A percentile compares a stretch with the other conserved stretches of the same genome.
Evolutionary conservation across 208 protist species (phyloP).

Genomic region (Angomonas deanei): DNA sequence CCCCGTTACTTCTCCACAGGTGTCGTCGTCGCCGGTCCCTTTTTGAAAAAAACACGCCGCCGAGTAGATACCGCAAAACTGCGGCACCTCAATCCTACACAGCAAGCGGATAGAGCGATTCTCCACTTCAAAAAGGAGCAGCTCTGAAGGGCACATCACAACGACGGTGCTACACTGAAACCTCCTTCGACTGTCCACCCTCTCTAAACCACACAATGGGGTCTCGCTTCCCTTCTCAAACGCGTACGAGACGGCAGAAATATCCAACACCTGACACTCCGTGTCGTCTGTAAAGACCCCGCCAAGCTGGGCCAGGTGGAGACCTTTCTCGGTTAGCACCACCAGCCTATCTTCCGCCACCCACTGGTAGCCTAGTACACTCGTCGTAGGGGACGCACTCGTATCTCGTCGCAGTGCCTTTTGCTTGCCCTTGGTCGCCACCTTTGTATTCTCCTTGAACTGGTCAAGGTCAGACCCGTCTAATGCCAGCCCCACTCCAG

Average conservation of each 20-base stretch:
- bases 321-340: conserved; percentile 36
- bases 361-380: conserved; percentile 50
- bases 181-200: neutral
- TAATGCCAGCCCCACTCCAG: neutral
- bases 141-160: conserved; percentile 42
- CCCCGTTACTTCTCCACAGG: neutral
- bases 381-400: neutral
- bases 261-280: neutral
- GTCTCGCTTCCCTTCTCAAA: neutral
- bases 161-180: conserved; percentile 22
- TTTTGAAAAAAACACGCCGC: neutral
- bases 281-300: conserved; percentile 34
- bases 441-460: neutral
- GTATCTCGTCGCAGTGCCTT: neutral
- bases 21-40: neutral
- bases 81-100: conserved; percentile 2
- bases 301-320: conserved; percentile 36
- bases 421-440: neutral
- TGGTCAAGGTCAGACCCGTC: neutral
- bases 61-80: neutral
- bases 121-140: conserved; percentile 33
- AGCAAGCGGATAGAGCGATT: neutral
- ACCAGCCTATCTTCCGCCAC: conserved; percentile 46
- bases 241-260: neutral
- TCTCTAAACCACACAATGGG: neutral